Conservation (phyloP, 1,284 basidiomycete species). For the Mycosarcoma mackinlayi region DNA sequence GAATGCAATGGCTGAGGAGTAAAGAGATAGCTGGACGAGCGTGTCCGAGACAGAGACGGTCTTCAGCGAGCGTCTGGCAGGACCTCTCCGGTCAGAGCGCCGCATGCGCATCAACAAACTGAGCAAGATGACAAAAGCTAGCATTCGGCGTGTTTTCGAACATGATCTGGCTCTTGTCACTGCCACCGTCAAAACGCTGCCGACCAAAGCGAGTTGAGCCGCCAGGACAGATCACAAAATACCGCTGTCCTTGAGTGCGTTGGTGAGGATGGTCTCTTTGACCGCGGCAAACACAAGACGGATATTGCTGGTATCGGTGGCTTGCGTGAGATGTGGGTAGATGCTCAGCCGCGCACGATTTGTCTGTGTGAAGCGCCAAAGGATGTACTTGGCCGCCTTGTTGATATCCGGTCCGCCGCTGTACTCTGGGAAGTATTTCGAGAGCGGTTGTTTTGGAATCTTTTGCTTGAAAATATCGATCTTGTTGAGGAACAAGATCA, state of each 20-base stretch:
- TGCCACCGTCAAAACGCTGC: no score
- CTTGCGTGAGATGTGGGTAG: constrained; percentile 72
- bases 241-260: constrained; percentile 55
- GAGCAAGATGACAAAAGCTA: not conserved
- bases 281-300: constrained; percentile 94
- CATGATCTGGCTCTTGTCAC: no score
- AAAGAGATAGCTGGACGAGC: not conserved
- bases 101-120: no score
- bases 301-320: constrained; percentile 76
- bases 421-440: constrained; percentile 93
- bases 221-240: constrained; percentile 31
- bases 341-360: constrained; percentile 74
- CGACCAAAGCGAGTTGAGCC: not conserved
- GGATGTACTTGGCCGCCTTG: constrained; percentile 96
- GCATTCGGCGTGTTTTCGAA: not conserved
- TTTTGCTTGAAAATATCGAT: constrained; percentile 96
- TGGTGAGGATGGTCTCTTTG: constrained; percentile 76
- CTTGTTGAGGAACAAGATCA: constrained; percentile 86
- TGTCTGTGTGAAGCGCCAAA: constrained; percentile 96
- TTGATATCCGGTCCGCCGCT: constrained; percentile 89
- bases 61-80: no score
- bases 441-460: constrained; percentile 79
- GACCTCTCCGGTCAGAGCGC: no score
- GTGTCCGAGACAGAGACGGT: no score
- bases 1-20: no score